Percentiles rank a stretch among this genome's conserved stretches.
phyloP scores from a whole-genome alignment of 768 basidiomycete genomes.

The Suillus tomentosus region DNA sequence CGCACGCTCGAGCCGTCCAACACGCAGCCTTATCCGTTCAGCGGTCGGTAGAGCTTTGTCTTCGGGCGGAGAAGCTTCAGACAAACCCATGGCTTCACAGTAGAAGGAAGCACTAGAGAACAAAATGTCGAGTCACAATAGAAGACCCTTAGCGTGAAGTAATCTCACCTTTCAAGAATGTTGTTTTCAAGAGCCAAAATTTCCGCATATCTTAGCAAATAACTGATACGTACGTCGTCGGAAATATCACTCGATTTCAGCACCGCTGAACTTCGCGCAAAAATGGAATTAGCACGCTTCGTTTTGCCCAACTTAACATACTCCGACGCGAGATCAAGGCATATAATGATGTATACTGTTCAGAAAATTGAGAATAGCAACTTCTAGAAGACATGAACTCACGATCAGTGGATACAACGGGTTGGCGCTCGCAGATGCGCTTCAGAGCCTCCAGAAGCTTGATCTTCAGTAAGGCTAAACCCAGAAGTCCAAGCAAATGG shows the following conservation, averaged over 20 bases:
- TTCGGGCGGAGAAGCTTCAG: slow-evolving; percentile 40
- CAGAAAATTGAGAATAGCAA: neutral
- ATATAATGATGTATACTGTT: slow-evolving; percentile 62
- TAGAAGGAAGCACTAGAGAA: slow-evolving; percentile 50
- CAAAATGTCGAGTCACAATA: neutral
- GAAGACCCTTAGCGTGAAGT: neutral
- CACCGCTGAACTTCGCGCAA: slow-evolving; percentile 53
- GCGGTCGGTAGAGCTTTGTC: slow-evolving; percentile 53
- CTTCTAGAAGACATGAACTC: slow-evolving; percentile 17
- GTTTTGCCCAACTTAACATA: slow-evolving; percentile 78
- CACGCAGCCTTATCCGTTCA: slow-evolving; percentile 61
- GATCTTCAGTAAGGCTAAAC: slow-evolving; percentile 64
- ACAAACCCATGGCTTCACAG: slow-evolving; percentile 56
- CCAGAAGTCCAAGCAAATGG: slow-evolving; percentile 69
- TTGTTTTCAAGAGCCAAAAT: slow-evolving; percentile 63
- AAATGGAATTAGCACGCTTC: slow-evolving; percentile 65
- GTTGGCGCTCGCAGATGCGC: slow-evolving; percentile 55
- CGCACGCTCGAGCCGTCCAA: slow-evolving; percentile 61
- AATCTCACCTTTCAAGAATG: slow-evolving; percentile 54
- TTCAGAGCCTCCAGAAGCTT: slow-evolving; percentile 66
- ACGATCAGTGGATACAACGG: slow-evolving; percentile 51
- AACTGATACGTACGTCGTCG: slow-evolving; percentile 52
- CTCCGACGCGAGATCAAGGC: slow-evolving; percentile 75
- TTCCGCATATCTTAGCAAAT: slow-evolving; percentile 68
- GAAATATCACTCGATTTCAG: slow-evolving; percentile 49